Conservation (phyloP, 768 basidiomycete genomes). For the Butyriboletus loyo region DNA sequence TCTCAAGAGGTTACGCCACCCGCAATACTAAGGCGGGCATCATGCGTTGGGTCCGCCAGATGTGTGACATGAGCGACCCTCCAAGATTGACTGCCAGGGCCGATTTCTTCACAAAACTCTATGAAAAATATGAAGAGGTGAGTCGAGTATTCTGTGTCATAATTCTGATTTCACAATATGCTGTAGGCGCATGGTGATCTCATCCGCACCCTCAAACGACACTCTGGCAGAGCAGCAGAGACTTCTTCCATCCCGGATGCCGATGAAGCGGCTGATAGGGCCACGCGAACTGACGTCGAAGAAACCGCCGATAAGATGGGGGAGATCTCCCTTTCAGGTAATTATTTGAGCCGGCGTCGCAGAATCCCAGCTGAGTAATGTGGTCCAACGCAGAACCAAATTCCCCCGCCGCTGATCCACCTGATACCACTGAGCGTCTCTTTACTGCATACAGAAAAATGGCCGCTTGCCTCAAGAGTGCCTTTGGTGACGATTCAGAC, state of each 20-base stretch:
- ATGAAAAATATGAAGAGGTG: background rate
- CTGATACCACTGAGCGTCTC: background rate
- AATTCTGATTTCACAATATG: background rate
- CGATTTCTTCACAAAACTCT: background rate
- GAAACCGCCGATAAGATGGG: background rate
- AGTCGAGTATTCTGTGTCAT: background rate
- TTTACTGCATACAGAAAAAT: background rate
- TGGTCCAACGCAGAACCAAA: background rate
- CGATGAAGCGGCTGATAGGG: too few species aligned
- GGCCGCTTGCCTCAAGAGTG: background rate
- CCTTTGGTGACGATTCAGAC: background rate
- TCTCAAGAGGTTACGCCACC: background rate
- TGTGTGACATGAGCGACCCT: slow-evolving; percentile 1
- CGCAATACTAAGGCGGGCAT: background rate
- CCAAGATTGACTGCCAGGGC: background rate
- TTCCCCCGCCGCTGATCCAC: background rate
- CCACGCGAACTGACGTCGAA: background rate
- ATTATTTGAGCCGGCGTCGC: background rate
- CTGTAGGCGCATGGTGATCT: background rate
- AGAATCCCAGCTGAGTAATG: background rate
- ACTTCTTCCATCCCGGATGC: background rate
- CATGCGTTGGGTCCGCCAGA: background rate
- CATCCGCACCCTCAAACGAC: background rate
- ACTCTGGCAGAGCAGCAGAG: too few species aligned
- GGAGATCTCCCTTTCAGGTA: background rate